Evolutionary conservation across 2,329 filamentous ascomycete genomes (phyloP), one percentile per base, ranked within the genome.

Genomic region (Coccinonectria pachysandricola): DNA sequence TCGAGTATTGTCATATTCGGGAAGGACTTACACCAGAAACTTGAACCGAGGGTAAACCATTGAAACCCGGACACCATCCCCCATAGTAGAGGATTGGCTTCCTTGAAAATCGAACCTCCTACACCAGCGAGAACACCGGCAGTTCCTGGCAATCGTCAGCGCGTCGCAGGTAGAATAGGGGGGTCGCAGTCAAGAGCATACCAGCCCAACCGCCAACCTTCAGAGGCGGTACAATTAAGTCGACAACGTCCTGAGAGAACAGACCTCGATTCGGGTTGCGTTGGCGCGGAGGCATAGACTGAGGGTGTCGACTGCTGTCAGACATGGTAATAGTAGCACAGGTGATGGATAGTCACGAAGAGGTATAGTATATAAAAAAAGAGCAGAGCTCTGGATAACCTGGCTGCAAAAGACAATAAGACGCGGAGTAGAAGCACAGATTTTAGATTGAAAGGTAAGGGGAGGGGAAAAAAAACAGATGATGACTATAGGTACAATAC

Each of bases 1-100:
- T 11, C 20, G 12, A 6, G 8, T 20, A 12, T 16, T 1, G 15
- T 21, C 4, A 15, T 11, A 13, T 5, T 4, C 14, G 14, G 26
- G 18, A 17, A 13, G 2, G 21, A 56, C 71, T 46, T 62, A 76
- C 79, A 77, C 66, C 77, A 88, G 50, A 78, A 95, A 10, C 73
- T 80, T 23, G 70, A 73, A 18, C 84, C 84, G 19, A 92, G 66
- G 21, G 72, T 67, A 53, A 84, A 84, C 72, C 83, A 94, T 57
- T 93, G 85, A 20, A 83, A 62, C 11, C 83, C 80, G 12, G 79
- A 76, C 19, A 77, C 68, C 8, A 79, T 42, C 1, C 83, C 78
- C 56, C 85, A 88, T 6, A 88, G 55, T 3, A 74, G 65, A 4
- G 82, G 77, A 9, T 69, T 71, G 12, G 62, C 65, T 11, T 79